Percentiles rank a stretch among this genome's conserved stretches.
Conservation (phyloP, 1,284 basidiomycete species). For the Trametes sp. region DNA sequence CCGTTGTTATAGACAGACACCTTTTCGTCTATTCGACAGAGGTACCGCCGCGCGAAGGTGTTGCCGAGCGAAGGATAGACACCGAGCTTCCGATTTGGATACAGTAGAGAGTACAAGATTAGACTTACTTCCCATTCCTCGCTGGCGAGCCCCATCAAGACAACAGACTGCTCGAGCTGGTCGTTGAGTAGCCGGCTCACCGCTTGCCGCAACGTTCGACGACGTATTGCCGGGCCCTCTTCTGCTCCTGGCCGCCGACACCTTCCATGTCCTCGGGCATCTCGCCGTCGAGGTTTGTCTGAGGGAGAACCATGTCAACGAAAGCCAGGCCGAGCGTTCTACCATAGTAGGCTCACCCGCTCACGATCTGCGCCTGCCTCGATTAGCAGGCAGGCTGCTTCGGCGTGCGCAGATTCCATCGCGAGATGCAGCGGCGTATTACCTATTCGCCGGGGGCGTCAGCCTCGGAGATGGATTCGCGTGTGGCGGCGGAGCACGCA, state of each 20-base stretch:
- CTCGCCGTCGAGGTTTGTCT: constrained; percentile 86
- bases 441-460: constrained; percentile 53
- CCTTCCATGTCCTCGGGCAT: constrained; percentile 87
- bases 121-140: constrained; percentile 14
- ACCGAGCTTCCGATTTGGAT: constrained; percentile 18
- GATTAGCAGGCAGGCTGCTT: constrained; percentile 87
- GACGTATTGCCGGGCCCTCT: constrained; percentile 77
- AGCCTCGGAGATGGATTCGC: constrained; percentile 6
- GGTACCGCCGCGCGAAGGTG: not conserved
- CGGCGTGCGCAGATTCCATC: constrained; percentile 93
- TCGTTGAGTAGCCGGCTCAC: constrained; percentile 16
- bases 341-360: constrained; percentile 61
- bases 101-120: constrained; percentile 21
- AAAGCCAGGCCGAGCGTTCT: too few relatives aligned
- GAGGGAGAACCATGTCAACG: constrained; percentile 7
- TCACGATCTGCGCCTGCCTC: constrained; percentile 93
- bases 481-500: constrained; percentile 44
- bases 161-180: constrained; percentile 2
- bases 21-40: constrained; percentile 1
- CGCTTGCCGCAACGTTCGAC: constrained; percentile 67
- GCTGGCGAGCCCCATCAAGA: constrained; percentile 17
- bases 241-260: constrained; percentile 88
- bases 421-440: constrained; percentile 97
- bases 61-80: constrained; percentile 4
- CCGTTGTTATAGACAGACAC: constrained; percentile 12